Conservation (phyloP, 108 stramenopile genomes). For the Mayamaea pseudoterrestris region DNA sequence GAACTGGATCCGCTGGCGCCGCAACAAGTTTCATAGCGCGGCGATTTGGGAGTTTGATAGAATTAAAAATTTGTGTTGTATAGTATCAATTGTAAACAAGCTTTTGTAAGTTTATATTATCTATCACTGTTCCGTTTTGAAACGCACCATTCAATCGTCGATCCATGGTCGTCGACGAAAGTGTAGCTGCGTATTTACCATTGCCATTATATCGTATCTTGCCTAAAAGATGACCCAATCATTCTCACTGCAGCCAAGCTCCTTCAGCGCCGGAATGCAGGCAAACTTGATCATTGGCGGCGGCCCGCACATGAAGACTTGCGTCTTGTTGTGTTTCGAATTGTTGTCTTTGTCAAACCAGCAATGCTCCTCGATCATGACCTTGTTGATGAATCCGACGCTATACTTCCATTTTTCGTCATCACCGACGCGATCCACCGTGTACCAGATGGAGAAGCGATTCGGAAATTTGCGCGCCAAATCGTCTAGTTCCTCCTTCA, state of each 20-base stretch:
- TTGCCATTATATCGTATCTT: too few relatives aligned
- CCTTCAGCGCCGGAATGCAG: conserved; percentile 81
- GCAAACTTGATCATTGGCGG: conserved; percentile 99
- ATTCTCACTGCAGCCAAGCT: conserved; percentile 78
- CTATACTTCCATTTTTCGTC: conserved; percentile 57
- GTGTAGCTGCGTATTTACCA: too few relatives aligned
- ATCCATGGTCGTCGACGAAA: too few relatives aligned
- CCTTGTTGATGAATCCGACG: conserved; percentile 85
- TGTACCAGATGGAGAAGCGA: conserved; percentile 84
- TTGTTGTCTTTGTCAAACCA: conserved; percentile 16
- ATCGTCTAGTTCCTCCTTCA: conserved; percentile 79
- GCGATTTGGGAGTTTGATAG: too few relatives aligned
- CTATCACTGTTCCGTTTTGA: too few relatives aligned
- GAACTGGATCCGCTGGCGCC: too few relatives aligned
- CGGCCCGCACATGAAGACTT: conserved; percentile 97
- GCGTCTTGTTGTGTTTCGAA: conserved; percentile 33
- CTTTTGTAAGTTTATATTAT: too few relatives aligned
- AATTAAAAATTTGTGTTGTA: too few relatives aligned
- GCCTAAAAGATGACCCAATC: conserved; percentile 88
- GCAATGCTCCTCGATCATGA: conserved; percentile 82
- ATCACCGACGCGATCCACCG: conserved; percentile 55
- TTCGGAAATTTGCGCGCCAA: conserved; percentile 47
- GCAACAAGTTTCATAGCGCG: too few relatives aligned
- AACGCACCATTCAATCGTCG: too few relatives aligned
- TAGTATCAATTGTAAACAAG: too few relatives aligned